Base-by-base conservation (phyloP, 78 protist species). In the Dictyostelium firmibasis region DNA sequence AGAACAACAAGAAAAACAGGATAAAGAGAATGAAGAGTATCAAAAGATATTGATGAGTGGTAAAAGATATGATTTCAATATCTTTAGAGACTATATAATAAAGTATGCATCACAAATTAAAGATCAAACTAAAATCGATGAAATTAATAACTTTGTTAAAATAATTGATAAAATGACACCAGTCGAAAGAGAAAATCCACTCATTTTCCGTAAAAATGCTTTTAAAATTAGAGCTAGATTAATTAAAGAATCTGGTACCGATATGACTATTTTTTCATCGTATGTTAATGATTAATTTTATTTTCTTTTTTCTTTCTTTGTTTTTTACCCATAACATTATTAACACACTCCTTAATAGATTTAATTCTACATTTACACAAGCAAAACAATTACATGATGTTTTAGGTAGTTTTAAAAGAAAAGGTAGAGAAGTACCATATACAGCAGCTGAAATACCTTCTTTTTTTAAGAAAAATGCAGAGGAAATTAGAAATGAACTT, bases 81-180 rank as follows among this genome's bases (percentile, higher is more conserved):
- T 44, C 5, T 79, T 44, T 47, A 79, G 14, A 79, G 84, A 79
- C n/a, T 79, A 33, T n/a, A n/a, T 79, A 44, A 16, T 10, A 44
- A 25, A 38, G 47, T 79, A 27, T 44, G 16, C 8, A 47, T 23
- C 25, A n/a, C 62, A 38, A n/a, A 44, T 29, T 36, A 79, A 23
- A 44, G 84, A 79, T 44, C 35, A 25, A 50, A 14, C 27, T 9
- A 25, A 79, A n/a, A 38, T 36, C 7, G 57, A 76, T 6, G 33
- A 16, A 27, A 69, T 69, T 41, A 29, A 69, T n/a, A 41, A 5
- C 16, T 78, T 76, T 14, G 27, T 87, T 13, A 87, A 62, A 62
- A 87, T 87, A 29, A 76, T 87, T 20, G 93, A 87, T 87, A 25
- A n/a, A 25, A 87, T 87, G 93, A 87, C 84, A 38, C 69, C 70